phyloP scores from a whole-genome alignment of 2,329 filamentous ascomycete genomes.

The Sporothrix brasiliensis region DNA sequence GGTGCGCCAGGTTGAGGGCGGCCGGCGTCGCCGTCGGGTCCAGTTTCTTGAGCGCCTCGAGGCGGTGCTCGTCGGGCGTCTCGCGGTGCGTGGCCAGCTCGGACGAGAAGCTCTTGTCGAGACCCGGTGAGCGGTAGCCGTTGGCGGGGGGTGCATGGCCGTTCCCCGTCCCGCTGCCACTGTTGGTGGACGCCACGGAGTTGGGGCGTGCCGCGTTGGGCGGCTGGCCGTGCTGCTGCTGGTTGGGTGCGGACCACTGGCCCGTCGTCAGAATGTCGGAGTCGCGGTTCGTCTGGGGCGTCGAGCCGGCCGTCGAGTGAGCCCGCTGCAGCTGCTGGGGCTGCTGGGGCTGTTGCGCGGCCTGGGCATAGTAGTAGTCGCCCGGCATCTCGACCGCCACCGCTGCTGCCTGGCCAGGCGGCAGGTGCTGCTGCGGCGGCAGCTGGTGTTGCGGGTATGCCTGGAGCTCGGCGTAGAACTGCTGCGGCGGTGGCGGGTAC shows the following conservation, averaged over 20 bases:
- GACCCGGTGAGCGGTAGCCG: conserved; percentile 46
- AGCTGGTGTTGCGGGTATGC: conserved; percentile 33
- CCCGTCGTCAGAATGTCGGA: conserved; percentile 41
- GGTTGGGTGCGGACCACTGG: conserved; percentile 47
- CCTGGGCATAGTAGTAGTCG: conserved; percentile 51
- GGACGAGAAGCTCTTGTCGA: conserved; percentile 48
- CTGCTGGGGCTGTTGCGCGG: conserved; percentile 36
- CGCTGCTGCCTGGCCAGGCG: conserved; percentile 26
- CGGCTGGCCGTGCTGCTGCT: conserved; percentile 35
- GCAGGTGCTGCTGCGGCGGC: conserved; percentile 28
- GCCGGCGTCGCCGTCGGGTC: conserved; percentile 30
- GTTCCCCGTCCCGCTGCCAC: too few species aligned
- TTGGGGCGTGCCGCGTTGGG: conserved; percentile 41
- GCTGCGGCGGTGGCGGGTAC: conserved; percentile 11
- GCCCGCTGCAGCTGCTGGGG: conserved; percentile 35
- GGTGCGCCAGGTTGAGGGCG: neutral
- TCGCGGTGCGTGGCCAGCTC: conserved; percentile 55
- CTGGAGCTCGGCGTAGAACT: conserved; percentile 48
- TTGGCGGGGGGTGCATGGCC: neutral
- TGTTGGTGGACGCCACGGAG: conserved; percentile 43
- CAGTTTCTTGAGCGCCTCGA: conserved; percentile 39
- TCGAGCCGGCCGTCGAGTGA: conserved; percentile 23
- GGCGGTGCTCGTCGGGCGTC: conserved; percentile 49
- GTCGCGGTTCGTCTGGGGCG: conserved; percentile 37
- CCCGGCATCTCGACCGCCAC: conserved; percentile 49